These are phyloP conservation scores for Teunomyces tritomae DNA, from an alignment of 805 yeast species.

Conservation along the genomic window DNA sequence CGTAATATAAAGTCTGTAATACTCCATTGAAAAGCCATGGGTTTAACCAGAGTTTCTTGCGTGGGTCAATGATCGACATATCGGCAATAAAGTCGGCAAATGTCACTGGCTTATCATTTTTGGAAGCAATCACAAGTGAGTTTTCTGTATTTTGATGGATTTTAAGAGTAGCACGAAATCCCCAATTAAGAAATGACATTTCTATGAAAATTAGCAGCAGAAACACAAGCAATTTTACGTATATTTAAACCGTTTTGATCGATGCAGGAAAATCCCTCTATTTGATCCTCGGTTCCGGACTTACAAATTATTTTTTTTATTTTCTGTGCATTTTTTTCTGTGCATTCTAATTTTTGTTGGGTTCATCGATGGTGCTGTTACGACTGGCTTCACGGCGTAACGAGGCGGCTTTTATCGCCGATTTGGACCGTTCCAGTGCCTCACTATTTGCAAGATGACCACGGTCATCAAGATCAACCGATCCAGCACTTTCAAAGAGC, in stretches of 20 bases:
- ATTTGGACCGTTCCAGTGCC: constrained; percentile 40
- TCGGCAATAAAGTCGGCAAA: constrained; percentile 10
- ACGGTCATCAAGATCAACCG: constrained; percentile 71
- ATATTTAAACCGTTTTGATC: neutral
- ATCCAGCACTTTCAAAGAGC: constrained; percentile 72
- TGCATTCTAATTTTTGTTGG: neutral
- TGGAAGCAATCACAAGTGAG: constrained; percentile 12
- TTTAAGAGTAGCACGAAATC: constrained; percentile 33
- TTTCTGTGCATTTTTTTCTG: neutral
- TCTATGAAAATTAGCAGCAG: too few species aligned
- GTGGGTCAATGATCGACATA: constrained; percentile 17
- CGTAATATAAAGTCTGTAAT: constrained; percentile 72
- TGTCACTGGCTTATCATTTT: constrained; percentile 3
- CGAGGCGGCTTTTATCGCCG: constrained; percentile 31
- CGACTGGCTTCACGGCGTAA: constrained; percentile 10
- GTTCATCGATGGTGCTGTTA: neutral
- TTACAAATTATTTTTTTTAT: neutral
- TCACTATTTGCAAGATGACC: constrained; percentile 60
- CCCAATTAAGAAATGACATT: constrained; percentile 31
- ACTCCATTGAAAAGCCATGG: constrained; percentile 71
- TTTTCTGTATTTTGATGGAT: constrained; percentile 20
- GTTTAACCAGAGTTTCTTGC: constrained; percentile 48
- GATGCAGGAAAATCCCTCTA: too few species aligned
- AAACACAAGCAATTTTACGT: too few species aligned
- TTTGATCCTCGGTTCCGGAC: neutral